Percentiles rank a stretch among this genome's conserved stretches.
Evolutionary conservation across 177 flowering plant genomes (phyloP).

Genomic region (Vitis hybrid): DNA sequence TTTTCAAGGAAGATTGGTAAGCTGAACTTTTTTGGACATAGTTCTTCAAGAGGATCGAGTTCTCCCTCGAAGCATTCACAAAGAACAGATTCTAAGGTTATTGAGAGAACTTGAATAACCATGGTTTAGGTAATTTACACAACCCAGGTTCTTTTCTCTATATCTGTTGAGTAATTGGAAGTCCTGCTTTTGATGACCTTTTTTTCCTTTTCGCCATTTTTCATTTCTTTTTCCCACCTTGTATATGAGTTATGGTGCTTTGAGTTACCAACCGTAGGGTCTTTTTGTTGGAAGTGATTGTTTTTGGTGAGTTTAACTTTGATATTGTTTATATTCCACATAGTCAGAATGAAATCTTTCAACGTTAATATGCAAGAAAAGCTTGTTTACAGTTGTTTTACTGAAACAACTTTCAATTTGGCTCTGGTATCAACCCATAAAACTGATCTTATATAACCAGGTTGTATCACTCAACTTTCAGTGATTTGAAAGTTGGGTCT

Average conservation of each 20-base stretch:
- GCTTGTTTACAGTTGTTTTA: too few relatives aligned
- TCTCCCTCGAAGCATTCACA: conserved; percentile 80
- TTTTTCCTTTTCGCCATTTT: not conserved
- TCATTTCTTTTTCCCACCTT: conserved; percentile 13
- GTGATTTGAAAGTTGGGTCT: too few relatives aligned
- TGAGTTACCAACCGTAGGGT: conserved; percentile 12
- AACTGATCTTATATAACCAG: too few relatives aligned
- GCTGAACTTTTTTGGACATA: conserved; percentile 61
- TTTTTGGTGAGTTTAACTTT: conserved; percentile 11
- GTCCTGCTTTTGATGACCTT: conserved; percentile 2
- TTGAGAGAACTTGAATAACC: conserved; percentile 48
- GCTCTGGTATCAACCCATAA: too few relatives aligned
- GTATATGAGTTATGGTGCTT: conserved; percentile 31
- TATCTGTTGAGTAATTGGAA: conserved; percentile 6
- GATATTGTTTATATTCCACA: conserved; percentile 5
- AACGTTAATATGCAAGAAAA: too few relatives aligned
- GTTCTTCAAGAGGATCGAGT: conserved; percentile 75
- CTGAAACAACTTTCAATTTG: too few relatives aligned
- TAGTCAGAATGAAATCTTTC: too few relatives aligned
- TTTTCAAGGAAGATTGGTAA: conserved; percentile 74
- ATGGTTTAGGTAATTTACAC: conserved; percentile 22
- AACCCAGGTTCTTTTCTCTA: conserved; percentile 1
- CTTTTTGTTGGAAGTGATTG: conserved; percentile 13
- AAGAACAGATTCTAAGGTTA: conserved; percentile 66
- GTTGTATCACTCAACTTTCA: too few relatives aligned